Base-by-base conservation (phyloP, 257 asterid species). In the Orobanche coerulescens region DNA sequence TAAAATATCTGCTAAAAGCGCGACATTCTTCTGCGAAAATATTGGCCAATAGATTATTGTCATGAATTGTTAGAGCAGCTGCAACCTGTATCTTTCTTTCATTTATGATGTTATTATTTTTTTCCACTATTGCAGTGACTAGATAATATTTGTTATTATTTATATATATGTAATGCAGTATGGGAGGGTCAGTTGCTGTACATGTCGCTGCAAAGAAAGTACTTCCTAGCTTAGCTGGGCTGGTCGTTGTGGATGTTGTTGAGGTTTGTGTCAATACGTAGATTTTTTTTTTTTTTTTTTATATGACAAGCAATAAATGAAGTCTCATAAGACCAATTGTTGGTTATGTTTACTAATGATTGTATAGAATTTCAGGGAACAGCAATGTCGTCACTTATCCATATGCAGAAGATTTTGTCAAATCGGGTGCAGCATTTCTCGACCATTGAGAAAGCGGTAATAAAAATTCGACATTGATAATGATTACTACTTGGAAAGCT, bases 171-270 rank as follows among this genome's bases (percentile, higher is more conserved):
- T 52, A 62, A 36, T 64, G 71, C 81, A 88, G 98, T 59, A 82
- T 92, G 96, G 95, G 98, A 69, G 98, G 96, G 23, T 84, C 98
- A 37, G 84, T 92, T 73, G 95, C 95, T 26, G 79, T 92, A 72
- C 85, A 92, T 75, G 79, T 86, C 61, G 93, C 95, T 68, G 86
- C 98, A 6, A 88, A 77, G 72, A 92, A 88, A 81, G 82, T 73
- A 66, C 82, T 88, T 59, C 84, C 89, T 62, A 84, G 76, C 76
- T 82, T 92, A 81, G 82, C 84, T 63, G 98, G 94, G 39, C 75
- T 92, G 73, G 78, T 92, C 53, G 88, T 92, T 62, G 95, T 92
- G 73, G 98, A 92, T 73, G 98, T 93, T 77, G 98, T 93, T 74
- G 98, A 93, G 98, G 98, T 93, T 63, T 63, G 71, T 71, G 25